These are phyloP conservation scores for Epichloe baconii DNA, from an alignment of 2,329 filamentous ascomycete genomes.

Conservation along the genomic window DNA sequence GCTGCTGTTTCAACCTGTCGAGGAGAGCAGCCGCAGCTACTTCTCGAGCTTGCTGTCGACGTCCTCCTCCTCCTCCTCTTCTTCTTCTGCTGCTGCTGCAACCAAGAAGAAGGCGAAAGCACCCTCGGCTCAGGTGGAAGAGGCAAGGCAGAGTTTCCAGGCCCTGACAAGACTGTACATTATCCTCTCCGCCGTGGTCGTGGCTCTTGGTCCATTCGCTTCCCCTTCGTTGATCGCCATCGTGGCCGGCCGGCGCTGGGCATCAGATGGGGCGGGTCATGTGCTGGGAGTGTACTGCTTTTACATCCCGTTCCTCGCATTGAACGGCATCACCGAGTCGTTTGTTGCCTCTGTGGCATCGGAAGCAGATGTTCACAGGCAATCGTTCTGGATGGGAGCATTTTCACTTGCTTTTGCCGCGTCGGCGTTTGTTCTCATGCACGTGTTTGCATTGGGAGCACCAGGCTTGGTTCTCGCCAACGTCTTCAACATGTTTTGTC, in stretches of 20 bases:
- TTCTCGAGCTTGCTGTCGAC: conserved; percentile 65
- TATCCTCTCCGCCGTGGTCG: conserved; percentile 56
- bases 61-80: not conserved
- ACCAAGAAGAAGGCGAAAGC: not conserved
- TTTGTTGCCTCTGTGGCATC: conserved; percentile 84
- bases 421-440: conserved; percentile 63
- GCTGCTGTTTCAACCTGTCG: conserved; percentile 85
- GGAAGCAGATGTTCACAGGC: conserved; percentile 57
- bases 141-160: conserved; percentile 40
- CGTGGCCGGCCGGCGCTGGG: conserved; percentile 68
- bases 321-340: conserved; percentile 85
- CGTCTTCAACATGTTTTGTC: conserved; percentile 74
- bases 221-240: conserved; percentile 62
- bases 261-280: conserved; percentile 54
- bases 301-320: conserved; percentile 82
- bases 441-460: conserved; percentile 57
- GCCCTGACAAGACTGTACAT: conserved; percentile 60
- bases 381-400: conserved; percentile 71
- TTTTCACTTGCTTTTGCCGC: conserved; percentile 68
- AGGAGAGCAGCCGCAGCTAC: conserved; percentile 82
- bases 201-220: conserved; percentile 60
- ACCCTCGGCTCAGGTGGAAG: conserved; percentile 19
- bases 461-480: conserved; percentile 77
- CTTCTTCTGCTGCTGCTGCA: not conserved
- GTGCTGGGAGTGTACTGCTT: conserved; percentile 76